Evolutionary conservation across 2,329 filamentous ascomycete species (phyloP).

Genomic region (Penicillium occitanis): DNA sequence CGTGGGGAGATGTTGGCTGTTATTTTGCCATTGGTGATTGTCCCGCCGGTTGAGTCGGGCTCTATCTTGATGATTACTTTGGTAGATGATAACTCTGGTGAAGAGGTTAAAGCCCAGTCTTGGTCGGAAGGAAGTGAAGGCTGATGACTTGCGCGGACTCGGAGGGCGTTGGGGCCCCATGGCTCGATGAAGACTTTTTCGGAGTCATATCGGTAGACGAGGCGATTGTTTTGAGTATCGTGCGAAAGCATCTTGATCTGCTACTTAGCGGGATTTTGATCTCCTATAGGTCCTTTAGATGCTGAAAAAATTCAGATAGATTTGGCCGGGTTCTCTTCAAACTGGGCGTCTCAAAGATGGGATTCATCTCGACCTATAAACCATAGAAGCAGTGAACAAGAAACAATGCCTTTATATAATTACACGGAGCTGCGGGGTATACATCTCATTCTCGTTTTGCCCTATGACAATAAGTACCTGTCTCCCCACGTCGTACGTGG

Average conservation of each 20-base stretch:
- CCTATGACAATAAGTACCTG: background rate
- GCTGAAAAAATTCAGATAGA: background rate
- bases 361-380: background rate
- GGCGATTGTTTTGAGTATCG: conserved; percentile 32
- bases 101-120: conserved; percentile 38
- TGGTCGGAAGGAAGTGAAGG: conserved; percentile 35
- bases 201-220: conserved; percentile 41
- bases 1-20: conserved; percentile 48
- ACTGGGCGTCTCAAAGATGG: too few species aligned
- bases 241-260: conserved; percentile 32
- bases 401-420: background rate
- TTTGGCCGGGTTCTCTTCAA: background rate
- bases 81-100: conserved; percentile 20
- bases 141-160: conserved; percentile 40
- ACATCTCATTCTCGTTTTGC: background rate
- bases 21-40: conserved; percentile 52
- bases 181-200: conserved; percentile 41
- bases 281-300: background rate
- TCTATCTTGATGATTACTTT: conserved; percentile 16
- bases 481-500: background rate
- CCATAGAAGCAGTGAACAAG: background rate
- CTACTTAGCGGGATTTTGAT: background rate
- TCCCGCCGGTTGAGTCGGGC: conserved; percentile 27
- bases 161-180: conserved; percentile 42
- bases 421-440: conserved; percentile 1